These are phyloP conservation scores for Cystobasidiaceae sp. DNA, from an alignment of 1,284 basidiomycete genomes.

Conservation along the genomic window DNA sequence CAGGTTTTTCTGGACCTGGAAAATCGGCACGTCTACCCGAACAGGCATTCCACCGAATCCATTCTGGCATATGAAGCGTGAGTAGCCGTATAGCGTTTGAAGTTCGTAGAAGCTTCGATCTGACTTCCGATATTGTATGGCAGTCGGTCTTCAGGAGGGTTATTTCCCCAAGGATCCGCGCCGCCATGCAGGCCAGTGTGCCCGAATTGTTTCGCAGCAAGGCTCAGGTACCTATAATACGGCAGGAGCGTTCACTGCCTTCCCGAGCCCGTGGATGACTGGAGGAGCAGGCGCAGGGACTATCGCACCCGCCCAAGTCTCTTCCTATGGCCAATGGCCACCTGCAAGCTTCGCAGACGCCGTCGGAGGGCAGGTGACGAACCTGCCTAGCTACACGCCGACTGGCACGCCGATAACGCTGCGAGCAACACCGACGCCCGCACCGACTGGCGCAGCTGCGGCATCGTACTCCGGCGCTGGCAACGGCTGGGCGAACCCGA, in stretches of 20 bases:
- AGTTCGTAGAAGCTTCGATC: no score
- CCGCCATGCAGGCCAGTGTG: slow-evolving; percentile 62
- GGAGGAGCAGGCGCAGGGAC: slow-evolving; percentile 61
- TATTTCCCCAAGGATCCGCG: slow-evolving; percentile 67
- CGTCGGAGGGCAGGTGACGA: slow-evolving; percentile 42
- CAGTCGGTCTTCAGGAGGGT: slow-evolving; percentile 74
- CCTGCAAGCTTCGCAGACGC: slow-evolving; percentile 37
- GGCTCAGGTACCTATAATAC: no score
- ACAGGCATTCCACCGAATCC: slow-evolving; percentile 68
- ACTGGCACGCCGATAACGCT: slow-evolving; percentile 46
- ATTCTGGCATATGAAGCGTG: slow-evolving; percentile 43
- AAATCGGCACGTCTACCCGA: slow-evolving; percentile 64
- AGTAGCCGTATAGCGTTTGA: no score
- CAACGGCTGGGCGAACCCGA: slow-evolving; percentile 66
- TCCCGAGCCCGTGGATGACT: slow-evolving; percentile 65
- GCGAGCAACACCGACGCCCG: slow-evolving; percentile 57
- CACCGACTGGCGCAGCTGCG: slow-evolving; percentile 47
- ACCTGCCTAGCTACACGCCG: slow-evolving; percentile 54
- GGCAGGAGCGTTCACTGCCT: slow-evolving; percentile 44
- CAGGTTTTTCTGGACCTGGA: slow-evolving; percentile 99
- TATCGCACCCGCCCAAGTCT: slow-evolving; percentile 30
- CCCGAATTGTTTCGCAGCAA: slow-evolving; percentile 57
- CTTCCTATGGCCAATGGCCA: slow-evolving; percentile 36
- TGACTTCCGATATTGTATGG: not conserved
- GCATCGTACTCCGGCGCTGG: no score